Percentiles rank a stretch among this genome's conserved stretches.
These are phyloP conservation scores for Castanopsis chinensis DNA, from an alignment of 306 rosid species.

Conservation along the genomic window DNA sequence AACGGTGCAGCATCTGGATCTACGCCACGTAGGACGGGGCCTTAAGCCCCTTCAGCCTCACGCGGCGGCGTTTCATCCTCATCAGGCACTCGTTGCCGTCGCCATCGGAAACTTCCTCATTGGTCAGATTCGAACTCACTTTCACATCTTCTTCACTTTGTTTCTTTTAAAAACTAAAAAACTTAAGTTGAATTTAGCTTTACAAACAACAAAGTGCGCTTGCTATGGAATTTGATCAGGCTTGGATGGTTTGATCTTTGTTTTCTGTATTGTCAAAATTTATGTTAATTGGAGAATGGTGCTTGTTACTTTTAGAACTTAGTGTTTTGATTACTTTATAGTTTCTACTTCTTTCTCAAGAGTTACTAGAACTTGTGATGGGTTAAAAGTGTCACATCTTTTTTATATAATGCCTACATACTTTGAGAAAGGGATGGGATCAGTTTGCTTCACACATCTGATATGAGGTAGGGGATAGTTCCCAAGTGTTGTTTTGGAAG, in stretches of 20 bases:
- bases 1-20: conserved; percentile 97
- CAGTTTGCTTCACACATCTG: too few relatives aligned
- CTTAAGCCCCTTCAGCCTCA: conserved; percentile 80
- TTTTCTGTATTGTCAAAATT: too few relatives aligned
- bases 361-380: background rate
- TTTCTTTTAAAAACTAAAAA: too few relatives aligned
- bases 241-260: too few relatives aligned
- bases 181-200: too few relatives aligned
- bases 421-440: background rate
- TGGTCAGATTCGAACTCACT: conserved; percentile 39
- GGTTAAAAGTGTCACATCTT: background rate
- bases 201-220: background rate
- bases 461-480: too few relatives aligned
- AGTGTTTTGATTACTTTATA: too few relatives aligned
- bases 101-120: conserved; percentile 90
- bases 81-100: conserved; percentile 86
- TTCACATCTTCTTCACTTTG: too few relatives aligned
- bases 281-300: background rate
- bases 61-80: conserved; percentile 85
- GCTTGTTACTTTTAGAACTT: background rate
- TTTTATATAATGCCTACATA: too few relatives aligned
- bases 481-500: too few relatives aligned
- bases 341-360: background rate
- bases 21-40: conserved; percentile 77
- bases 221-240: background rate